Evolutionary conservation across 371 early-diverging fungal species (phyloP).

Genomic region (Capillidium rhysosporum): DNA sequence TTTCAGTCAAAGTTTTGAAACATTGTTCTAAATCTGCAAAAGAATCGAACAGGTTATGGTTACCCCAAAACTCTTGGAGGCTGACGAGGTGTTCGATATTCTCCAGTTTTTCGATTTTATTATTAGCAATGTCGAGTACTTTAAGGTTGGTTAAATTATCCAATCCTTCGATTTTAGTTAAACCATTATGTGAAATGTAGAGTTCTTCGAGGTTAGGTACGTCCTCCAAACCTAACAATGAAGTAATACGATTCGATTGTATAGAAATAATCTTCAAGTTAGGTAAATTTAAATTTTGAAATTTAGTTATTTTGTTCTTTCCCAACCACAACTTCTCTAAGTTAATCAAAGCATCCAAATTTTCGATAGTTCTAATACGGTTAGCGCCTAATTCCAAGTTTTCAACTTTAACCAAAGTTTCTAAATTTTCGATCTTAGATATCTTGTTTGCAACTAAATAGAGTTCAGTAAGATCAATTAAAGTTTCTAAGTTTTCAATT

Average conservation of each 20-base stretch:
- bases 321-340: slow-evolving; percentile 85
- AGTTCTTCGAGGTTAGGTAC: slow-evolving; percentile 59
- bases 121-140: slow-evolving; percentile 68
- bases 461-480: slow-evolving; percentile 34
- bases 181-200: slow-evolving; percentile 78
- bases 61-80: slow-evolving; percentile 82
- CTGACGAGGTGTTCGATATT: slow-evolving; percentile 40
- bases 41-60: slow-evolving; percentile 53
- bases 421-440: slow-evolving; percentile 48
- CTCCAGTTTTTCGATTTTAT: slow-evolving; percentile 54
- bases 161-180: slow-evolving; percentile 52
- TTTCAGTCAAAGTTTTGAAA: slow-evolving; percentile 30
- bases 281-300: slow-evolving; percentile 30
- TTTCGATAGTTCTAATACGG: slow-evolving; percentile 67
- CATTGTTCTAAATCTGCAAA: slow-evolving; percentile 58
- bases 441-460: slow-evolving; percentile 78
- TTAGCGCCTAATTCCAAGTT: slow-evolving; percentile 91
- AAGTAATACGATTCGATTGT: slow-evolving; percentile 52
- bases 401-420: slow-evolving; percentile 32
- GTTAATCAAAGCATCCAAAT: slow-evolving; percentile 50
- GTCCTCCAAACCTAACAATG: slow-evolving; percentile 51
- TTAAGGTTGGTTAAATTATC: slow-evolving; percentile 52
- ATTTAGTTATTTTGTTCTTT: slow-evolving; percentile 82
- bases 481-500: slow-evolving; percentile 34
- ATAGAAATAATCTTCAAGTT: slow-evolving; percentile 65